Evolutionary conservation across 2,329 filamentous ascomycete genomes (phyloP).

Genomic region (Neophaeococcomyces aloes): DNA sequence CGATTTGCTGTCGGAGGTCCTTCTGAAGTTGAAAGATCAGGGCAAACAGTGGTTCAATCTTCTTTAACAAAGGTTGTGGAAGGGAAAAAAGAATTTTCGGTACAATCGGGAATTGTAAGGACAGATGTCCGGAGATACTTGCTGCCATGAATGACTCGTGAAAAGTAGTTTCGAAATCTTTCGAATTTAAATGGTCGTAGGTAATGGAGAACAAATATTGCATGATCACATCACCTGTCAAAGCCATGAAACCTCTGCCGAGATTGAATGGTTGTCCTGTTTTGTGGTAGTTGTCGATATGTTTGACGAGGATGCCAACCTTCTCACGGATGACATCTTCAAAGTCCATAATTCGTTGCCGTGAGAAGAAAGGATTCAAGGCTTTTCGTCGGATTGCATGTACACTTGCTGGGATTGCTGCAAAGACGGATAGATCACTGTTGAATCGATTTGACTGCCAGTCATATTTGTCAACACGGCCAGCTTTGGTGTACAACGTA

Average conservation of each 20-base stretch:
- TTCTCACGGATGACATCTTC: constrained; percentile 23
- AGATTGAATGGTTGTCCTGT: constrained; percentile 10
- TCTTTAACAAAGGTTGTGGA: constrained; percentile 10
- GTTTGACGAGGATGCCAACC: constrained; percentile 17
- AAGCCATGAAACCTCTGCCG: constrained; percentile 17
- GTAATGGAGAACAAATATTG: constrained; percentile 23
- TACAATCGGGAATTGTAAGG: constrained; percentile 20
- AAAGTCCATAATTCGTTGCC: constrained; percentile 22
- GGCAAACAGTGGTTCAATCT: constrained; percentile 13
- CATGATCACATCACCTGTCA: constrained; percentile 23
- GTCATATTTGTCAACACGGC: constrained; percentile 25
- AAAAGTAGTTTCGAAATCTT: constrained; percentile 16
- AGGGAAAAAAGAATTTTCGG: constrained; percentile 11
- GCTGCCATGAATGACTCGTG: constrained; percentile 22
- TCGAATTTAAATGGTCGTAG: constrained; percentile 21
- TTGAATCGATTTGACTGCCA: constrained; percentile 25
- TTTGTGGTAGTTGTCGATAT: constrained; percentile 18
- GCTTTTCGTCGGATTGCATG: constrained; percentile 25
- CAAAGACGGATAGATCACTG: constrained; percentile 24
- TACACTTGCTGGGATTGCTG: constrained; percentile 22
- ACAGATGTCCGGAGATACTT: constrained; percentile 17
- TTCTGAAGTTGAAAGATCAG: constrained; percentile 13
- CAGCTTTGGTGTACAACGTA: constrained; percentile 24
- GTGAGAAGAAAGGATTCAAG: constrained; percentile 29
- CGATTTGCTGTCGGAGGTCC: not conserved